Conservation (phyloP, 441 rosid species). For the Mallotus japonicus region DNA sequence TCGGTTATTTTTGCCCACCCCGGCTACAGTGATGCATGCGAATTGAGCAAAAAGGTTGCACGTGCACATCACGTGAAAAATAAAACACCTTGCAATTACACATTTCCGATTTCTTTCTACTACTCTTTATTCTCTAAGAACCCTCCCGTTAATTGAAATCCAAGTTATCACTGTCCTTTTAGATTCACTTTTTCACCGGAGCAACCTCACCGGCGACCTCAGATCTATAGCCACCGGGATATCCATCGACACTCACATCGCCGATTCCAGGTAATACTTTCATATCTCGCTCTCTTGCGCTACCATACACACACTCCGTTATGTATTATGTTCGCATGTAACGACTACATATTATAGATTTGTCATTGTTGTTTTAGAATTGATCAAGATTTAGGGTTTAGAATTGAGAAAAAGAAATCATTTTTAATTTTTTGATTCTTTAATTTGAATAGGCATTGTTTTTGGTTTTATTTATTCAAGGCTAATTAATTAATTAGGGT, state of each 20-base stretch:
- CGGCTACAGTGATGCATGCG: not conserved
- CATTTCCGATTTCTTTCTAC: too few relatives aligned
- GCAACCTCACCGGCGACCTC: not conserved
- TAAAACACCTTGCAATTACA: too few relatives aligned
- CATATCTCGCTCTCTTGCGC: not conserved
- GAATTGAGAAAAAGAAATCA: not conserved
- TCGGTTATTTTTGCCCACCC: too few relatives aligned
- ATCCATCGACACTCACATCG: not conserved
- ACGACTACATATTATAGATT: not conserved
- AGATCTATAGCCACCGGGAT: not conserved
- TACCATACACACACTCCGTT: too few relatives aligned
- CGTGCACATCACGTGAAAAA: conserved; percentile 15
- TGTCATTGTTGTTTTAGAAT: not conserved
- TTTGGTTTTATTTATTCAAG: not conserved
- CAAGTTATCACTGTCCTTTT: not conserved
- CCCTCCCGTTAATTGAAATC: not conserved
- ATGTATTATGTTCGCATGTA: too few relatives aligned
- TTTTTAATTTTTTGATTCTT: too few relatives aligned
- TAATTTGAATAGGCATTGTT: too few relatives aligned
- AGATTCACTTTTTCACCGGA: not conserved
- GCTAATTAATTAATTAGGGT: not conserved
- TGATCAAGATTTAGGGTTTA: not conserved
- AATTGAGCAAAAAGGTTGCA: not conserved
- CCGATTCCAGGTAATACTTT: conserved; percentile 1
- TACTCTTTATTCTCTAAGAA: not conserved